Evolutionary conservation across 2,329 filamentous ascomycete species (phyloP).

Genomic region (Cercospora sp.): DNA sequence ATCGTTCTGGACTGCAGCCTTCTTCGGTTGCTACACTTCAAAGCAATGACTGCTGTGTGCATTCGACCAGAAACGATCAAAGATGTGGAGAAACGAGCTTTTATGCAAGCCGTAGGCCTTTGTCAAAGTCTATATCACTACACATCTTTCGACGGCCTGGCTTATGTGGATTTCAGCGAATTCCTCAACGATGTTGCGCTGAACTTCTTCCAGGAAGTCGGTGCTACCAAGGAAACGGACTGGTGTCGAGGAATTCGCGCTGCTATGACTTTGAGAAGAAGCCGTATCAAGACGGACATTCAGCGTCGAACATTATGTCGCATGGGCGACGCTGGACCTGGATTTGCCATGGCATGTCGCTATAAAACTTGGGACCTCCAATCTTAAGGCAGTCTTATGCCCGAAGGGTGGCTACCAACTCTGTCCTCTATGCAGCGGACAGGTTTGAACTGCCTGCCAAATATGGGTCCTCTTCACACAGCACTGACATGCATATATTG

Average conservation of each 20-base stretch:
- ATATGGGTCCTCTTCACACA: background rate
- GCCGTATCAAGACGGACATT: constrained; percentile 12
- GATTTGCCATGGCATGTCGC: constrained; percentile 9
- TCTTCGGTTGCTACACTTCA: constrained; percentile 21
- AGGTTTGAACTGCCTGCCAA: background rate
- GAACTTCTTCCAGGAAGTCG: constrained; percentile 19
- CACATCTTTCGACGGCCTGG: constrained; percentile 8
- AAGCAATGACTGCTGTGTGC: background rate
- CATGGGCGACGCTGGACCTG: constrained; percentile 16
- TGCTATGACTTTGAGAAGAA: constrained; percentile 1
- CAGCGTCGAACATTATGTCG: constrained; percentile 20
- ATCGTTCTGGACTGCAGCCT: constrained; percentile 18
- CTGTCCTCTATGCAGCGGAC: background rate
- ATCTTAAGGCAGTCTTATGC: background rate
- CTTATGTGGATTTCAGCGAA: constrained; percentile 14
- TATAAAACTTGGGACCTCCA: constrained; percentile 1
- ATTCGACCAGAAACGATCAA: background rate
- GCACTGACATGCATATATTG: background rate
- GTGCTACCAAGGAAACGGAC: constrained; percentile 14
- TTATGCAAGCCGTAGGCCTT: constrained; percentile 1
- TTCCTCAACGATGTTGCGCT: constrained; percentile 16
- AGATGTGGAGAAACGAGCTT: constrained; percentile 38
- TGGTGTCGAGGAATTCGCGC: constrained; percentile 17
- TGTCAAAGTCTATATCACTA: constrained; percentile 19
- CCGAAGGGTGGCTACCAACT: background rate